Evolutionary conservation across 495 filamentous ascomycete species (phyloP), one percentile per base, ranked within the genome.

Genomic region (Jackrogersella multiformis): DNA sequence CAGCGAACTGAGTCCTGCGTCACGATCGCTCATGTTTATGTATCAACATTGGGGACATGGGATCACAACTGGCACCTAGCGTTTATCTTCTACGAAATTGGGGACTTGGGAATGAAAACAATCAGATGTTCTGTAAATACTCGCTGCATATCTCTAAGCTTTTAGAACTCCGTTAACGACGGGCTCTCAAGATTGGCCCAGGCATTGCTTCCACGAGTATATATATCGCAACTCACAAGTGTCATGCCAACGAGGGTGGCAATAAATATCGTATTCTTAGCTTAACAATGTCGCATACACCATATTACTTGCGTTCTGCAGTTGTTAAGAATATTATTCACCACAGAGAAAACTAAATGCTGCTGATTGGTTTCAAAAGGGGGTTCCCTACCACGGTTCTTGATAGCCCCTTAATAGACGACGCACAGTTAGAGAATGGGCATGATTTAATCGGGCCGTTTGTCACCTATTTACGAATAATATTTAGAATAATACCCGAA

Each of bases 1-100:
- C 62, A 20, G 39, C 32, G 41, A 2, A 41, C 8, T 32, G 21
- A 63, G 1, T 18, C n/a, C 13, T 39, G n/a, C 21, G 28, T 39
- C 30, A 35, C 41, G 36, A 30, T 53, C 58, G 30, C 36, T 36
- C 24, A 51, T 52, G 26, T 21, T 42, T 39, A 16, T 46, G n/a
- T 56, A 56, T 30, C 38, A 5, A 9, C n/a, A 30, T 39, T 10
- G 21, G 7, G n/a, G 5, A 15, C 9, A 16, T 24, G 38, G 45
- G 30, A 54, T 18, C 6, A 39, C 8, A 8, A 38, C 18, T 5
- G 13, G 9, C 42, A n/a, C 30, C 26, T 5, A 20, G 42, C 56
- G 16, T 48, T 53, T 49, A 49, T 20, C 9, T 42, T 16, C 2
- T 26, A 51, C n/a, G 39, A 18, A 42, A 53, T 49, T 49, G 45